Percentiles rank a stretch among this genome's conserved stretches.
Evolutionary conservation across 1,284 basidiomycete genomes (phyloP).

Genomic region (Tetrapyrgos nigripes): DNA sequence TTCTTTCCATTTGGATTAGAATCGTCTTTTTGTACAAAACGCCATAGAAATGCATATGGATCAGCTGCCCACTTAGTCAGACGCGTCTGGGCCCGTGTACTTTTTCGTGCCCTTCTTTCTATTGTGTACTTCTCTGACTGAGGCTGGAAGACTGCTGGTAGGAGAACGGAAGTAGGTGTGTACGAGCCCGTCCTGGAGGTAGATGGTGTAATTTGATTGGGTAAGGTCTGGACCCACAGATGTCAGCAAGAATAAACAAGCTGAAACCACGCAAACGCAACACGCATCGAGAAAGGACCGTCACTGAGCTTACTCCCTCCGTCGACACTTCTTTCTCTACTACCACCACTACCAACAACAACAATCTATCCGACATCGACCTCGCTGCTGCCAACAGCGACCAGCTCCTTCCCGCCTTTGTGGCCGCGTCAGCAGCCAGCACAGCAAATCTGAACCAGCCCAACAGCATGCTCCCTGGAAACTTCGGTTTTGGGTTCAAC

Average conservation of each 20-base stretch:
- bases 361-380: background rate
- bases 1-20: no score
- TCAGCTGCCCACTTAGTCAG: background rate
- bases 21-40: background rate
- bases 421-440: background rate
- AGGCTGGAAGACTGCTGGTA: background rate
- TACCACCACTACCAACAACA: constrained; percentile 3
- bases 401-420: background rate
- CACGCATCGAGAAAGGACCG: constrained; percentile 64
- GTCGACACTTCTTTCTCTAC: constrained; percentile 47
- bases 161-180: background rate
- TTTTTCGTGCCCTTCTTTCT: background rate
- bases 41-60: background rate
- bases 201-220: constrained; percentile 21
- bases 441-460: constrained; percentile 7
- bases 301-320: constrained; percentile 66
- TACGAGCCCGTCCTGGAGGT: background rate
- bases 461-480: background rate
- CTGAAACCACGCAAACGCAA: constrained; percentile 45
- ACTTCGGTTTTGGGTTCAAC: constrained; percentile 11
- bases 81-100: background rate
- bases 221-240: constrained; percentile 37
- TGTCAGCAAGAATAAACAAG: constrained; percentile 68
- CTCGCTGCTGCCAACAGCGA: constrained; percentile 1
- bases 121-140: background rate